A percentile compares a stretch with the other conserved stretches of the same genome.
These are phyloP conservation scores for Madurella mycetomatis DNA, from an alignment of 2,329 filamentous ascomycete species.

Conservation along the genomic window DNA sequence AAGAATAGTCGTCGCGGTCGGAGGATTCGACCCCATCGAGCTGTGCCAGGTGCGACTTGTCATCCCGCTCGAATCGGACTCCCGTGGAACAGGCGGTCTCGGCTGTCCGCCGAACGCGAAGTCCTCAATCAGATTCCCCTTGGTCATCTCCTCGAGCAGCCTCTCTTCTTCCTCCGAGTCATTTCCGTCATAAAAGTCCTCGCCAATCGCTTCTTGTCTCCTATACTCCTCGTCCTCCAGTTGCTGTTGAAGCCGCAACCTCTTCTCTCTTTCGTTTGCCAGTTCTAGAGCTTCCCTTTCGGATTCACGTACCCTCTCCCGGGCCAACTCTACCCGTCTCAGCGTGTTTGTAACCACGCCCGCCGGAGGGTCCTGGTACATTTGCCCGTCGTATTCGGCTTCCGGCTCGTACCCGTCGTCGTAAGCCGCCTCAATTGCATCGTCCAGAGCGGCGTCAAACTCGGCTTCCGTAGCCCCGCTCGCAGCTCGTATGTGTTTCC, in stretches of 20 bases:
- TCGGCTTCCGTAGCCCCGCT: constrained; percentile 79
- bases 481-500: constrained; percentile 63
- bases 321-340: constrained; percentile 67
- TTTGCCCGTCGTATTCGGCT: constrained; percentile 29
- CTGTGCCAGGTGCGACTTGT: constrained; percentile 79
- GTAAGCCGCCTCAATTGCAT: constrained; percentile 93
- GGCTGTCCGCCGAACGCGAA: constrained; percentile 69
- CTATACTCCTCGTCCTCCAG: constrained; percentile 44
- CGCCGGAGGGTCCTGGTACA: constrained; percentile 34
- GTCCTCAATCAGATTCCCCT: constrained; percentile 75
- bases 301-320: constrained; percentile 68
- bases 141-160: constrained; percentile 82
- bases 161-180: constrained; percentile 70
- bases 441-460: constrained; percentile 90
- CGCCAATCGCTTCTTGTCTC: constrained; percentile 30
- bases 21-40: constrained; percentile 68
- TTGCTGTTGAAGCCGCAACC: constrained; percentile 37
- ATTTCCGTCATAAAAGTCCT: constrained; percentile 60
- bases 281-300: constrained; percentile 65
- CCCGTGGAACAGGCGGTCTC: constrained; percentile 63
- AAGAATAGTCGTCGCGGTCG: constrained; percentile 61
- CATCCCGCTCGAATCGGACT: constrained; percentile 76
- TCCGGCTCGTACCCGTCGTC: constrained; percentile 79
- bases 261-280: constrained; percentile 56
- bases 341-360: constrained; percentile 52